Base-by-base conservation (phyloP, 495 filamentous ascomycete species). In the Pyrenula aspistea region DNA sequence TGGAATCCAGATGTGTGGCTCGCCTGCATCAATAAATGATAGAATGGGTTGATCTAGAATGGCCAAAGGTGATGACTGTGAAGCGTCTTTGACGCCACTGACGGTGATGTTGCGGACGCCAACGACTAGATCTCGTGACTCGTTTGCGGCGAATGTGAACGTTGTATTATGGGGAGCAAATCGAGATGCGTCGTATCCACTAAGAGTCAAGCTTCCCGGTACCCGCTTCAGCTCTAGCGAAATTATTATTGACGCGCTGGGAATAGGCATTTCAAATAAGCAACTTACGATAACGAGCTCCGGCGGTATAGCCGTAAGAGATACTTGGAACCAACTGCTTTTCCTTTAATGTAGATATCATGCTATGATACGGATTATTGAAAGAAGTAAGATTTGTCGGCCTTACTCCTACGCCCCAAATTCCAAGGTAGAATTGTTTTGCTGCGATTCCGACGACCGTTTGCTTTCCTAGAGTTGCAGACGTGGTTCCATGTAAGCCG, bases 1-100 rank as follows among this genome's bases (percentile, higher is more conserved):
- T 4, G 80, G 80, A 11, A 83, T 73, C 76, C 77, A 83, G 24
- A 83, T 65, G 57, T 80, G 73, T 1, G 80, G 66, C n/a, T 78
- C 70, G 1, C 73, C 73, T 3, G 79, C 79, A 63, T 83, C 78
- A 58, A 83, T 76, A 52, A 68, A 77, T 10, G 64, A 55, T 21
- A 49, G 52, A 20, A 68, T 66, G 24, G 55, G 59, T 22, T 47
- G 24, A 11, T 60, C 54, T 22, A 68, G 51, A n/a, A 58, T 51
- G n/a, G 52, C 25, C 12, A 85, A 64, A 11, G 72, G 65, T 24
- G 82, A 69, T 31, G 73, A 68, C 12, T 76, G 78, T 10, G n/a
- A 20, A 19, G 50, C 20, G 50, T 8, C 19, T 11, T 54, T 54
- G 22, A 47, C 56, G 21, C 22, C 56, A 22, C 24, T 31, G 12